phyloP scores from a whole-genome alignment of 2,329 filamentous ascomycete genomes.

The Paecilomyces sp. region DNA sequence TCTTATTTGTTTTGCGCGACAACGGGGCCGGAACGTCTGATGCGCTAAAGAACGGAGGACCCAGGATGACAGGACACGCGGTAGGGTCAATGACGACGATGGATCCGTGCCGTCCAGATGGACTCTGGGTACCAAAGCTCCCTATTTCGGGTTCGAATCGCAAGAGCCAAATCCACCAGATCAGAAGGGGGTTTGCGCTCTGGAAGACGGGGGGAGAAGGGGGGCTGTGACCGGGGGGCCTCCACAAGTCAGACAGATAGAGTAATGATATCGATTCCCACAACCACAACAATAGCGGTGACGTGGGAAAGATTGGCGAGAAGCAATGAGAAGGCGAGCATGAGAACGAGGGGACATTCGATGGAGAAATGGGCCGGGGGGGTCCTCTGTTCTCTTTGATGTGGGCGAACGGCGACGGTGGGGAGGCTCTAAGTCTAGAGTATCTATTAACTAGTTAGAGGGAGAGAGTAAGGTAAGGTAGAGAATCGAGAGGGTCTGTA shows the following conservation, averaged over 20 bases:
- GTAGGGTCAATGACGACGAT: conserved; percentile 1
- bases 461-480: too few species aligned
- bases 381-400: neutral
- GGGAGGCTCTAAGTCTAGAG: neutral
- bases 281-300: neutral
- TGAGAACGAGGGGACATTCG: neutral
- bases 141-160: neutral
- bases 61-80: neutral
- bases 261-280: neutral
- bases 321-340: neutral
- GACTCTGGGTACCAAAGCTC: neutral
- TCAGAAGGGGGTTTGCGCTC: neutral
- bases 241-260: neutral
- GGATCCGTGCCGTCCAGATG: neutral
- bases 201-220: neutral
- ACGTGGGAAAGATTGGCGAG: neutral
- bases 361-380: neutral
- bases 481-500: neutral
- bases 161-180: neutral
- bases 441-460: neutral
- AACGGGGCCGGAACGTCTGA: neutral
- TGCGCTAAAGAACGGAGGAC: neutral
- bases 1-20: neutral
- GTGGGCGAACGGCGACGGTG: neutral
- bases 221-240: neutral